These are phyloP conservation scores for Tetragonia tetragonoides DNA, from an alignment of 148 eudicot genomes.

Conservation along the genomic window DNA sequence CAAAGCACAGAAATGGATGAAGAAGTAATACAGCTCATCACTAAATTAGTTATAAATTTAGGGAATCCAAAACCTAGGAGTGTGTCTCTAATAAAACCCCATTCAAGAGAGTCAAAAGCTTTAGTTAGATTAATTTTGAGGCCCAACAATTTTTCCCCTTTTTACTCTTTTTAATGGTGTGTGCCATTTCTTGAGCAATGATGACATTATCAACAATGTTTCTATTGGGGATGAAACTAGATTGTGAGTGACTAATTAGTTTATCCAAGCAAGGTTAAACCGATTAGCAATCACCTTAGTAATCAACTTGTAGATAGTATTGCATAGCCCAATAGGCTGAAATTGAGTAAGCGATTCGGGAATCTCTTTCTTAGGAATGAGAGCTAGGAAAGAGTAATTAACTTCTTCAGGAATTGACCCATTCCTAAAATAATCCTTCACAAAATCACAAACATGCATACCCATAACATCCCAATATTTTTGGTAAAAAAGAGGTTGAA, in stretches of 20 bases:
- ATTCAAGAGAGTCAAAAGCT: neutral
- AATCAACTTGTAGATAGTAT: neutral
- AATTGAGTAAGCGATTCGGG: neutral
- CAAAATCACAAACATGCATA: neutral
- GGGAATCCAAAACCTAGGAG: neutral
- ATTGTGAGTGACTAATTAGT: neutral
- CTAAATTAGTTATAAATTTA: no score
- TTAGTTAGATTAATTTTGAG: neutral
- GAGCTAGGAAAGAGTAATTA: neutral
- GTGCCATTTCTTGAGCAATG: neutral
- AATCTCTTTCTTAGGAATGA: neutral
- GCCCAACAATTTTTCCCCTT: neutral
- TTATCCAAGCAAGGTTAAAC: neutral
- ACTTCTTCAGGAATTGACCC: neutral
- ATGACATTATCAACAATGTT: no score
- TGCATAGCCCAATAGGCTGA: no score
- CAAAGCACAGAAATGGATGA: no score
- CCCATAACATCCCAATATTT: neutral
- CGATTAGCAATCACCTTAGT: neutral
- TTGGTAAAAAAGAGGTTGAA: neutral
- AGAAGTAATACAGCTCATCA: neutral
- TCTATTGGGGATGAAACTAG: neutral
- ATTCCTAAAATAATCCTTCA: no score
- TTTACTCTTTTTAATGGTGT: no score
- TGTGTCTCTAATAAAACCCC: neutral